These are phyloP conservation scores for Colletotrichum abscissum DNA, from an alignment of 2,329 filamentous ascomycete genomes.

Conservation along the genomic window DNA sequence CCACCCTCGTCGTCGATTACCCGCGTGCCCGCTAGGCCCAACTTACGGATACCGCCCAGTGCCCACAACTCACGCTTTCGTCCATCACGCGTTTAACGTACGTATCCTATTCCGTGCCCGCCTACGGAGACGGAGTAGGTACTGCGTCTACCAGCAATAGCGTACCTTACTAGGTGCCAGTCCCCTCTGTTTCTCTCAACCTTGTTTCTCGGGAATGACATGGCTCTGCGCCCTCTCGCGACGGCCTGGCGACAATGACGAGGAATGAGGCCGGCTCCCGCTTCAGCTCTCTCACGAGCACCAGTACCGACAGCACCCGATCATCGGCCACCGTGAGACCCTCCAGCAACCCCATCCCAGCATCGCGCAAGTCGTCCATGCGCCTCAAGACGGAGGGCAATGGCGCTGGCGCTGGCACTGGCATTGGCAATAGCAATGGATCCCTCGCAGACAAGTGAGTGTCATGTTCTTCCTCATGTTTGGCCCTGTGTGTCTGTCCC, in stretches of 20 bases:
- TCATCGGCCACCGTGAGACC: slow-evolving; percentile 74
- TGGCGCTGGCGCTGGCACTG: too few species aligned
- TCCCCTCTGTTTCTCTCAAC: neutral
- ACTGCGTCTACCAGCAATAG: neutral
- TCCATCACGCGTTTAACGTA: too few species aligned
- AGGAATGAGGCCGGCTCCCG: slow-evolving; percentile 72
- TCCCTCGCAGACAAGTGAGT: slow-evolving; percentile 49
- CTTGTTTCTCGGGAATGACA: slow-evolving; percentile 33
- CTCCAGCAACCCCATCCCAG: slow-evolving; percentile 46
- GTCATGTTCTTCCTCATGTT: slow-evolving; percentile 9
- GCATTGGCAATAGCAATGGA: slow-evolving; percentile 49
- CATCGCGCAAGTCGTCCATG: slow-evolving; percentile 44
- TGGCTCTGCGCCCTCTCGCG: slow-evolving; percentile 35
- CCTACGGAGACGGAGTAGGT: neutral
- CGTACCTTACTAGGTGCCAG: neutral
- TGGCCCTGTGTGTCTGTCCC: neutral
- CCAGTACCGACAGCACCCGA: slow-evolving; percentile 73
- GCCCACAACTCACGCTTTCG: too few species aligned
- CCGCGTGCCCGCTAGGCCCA: neutral
- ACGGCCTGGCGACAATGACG: slow-evolving; percentile 69
- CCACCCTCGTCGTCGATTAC: slow-evolving; percentile 1
- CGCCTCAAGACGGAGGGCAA: slow-evolving; percentile 55
- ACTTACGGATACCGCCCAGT: too few species aligned
- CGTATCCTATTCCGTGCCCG: too few species aligned
- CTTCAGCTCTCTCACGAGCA: slow-evolving; percentile 75